Conservation (phyloP, 164 flowering plant species). For the Sextonia rubra region DNA sequence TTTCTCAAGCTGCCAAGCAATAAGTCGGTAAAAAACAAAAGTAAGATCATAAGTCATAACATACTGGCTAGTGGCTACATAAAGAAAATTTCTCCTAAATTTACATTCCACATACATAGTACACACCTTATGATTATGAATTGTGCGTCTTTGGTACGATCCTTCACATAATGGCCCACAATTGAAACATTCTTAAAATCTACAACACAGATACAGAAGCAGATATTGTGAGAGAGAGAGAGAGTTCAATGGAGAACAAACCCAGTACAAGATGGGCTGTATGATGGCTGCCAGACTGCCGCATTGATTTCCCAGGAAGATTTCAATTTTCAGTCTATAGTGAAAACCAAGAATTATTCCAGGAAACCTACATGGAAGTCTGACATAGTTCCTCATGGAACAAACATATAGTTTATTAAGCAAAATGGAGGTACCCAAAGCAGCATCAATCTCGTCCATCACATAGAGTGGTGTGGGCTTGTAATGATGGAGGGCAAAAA, state of each 20-base stretch:
- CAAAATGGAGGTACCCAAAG: conserved; percentile 54
- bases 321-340: neutral
- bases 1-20: conserved; percentile 70
- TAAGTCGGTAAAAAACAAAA: neutral
- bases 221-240: neutral
- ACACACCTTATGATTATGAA: conserved; percentile 86
- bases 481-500: conserved; percentile 98
- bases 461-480: conserved; percentile 99
- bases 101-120: neutral
- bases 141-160: conserved; percentile 96
- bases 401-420: neutral
- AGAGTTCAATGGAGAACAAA: neutral
- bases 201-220: conserved; percentile 21
- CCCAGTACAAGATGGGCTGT: too few species aligned
- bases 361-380: neutral
- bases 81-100: neutral
- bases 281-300: neutral
- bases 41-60: neutral
- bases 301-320: neutral
- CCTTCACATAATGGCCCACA: conserved; percentile 98
- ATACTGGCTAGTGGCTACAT: neutral
- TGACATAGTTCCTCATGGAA: too few species aligned
- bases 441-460: conserved; percentile 99
- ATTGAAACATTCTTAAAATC: conserved; percentile 99
- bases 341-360: neutral